A percentile compares a stretch with the other conserved stretches of the same genome.
Evolutionary conservation across 139 green algal species (phyloP).

Genomic region (Volvox reticuliferus): DNA sequence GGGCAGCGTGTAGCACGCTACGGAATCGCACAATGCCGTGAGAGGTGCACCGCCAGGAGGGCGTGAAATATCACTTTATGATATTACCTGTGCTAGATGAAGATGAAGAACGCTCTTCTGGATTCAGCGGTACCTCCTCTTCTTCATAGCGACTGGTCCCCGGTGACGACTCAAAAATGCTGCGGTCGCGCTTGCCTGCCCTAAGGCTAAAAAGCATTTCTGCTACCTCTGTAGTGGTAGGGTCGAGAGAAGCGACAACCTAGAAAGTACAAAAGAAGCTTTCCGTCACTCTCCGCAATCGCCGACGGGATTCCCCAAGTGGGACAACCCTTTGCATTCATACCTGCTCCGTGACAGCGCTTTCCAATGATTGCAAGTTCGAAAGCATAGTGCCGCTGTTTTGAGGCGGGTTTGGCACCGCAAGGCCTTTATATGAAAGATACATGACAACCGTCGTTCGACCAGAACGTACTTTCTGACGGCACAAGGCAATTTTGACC

Average conservation of each 20-base stretch:
- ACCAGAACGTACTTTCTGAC: too few species aligned
- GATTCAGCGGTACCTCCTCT: background rate
- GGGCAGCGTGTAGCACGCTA: background rate
- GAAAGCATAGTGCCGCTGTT: background rate
- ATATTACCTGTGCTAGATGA: background rate
- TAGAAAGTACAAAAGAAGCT: background rate
- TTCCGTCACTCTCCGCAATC: background rate
- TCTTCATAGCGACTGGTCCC: background rate
- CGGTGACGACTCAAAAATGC: background rate
- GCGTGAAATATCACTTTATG: background rate
- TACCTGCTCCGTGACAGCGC: background rate
- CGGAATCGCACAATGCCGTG: background rate
- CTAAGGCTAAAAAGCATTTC: slow-evolving; percentile 31
- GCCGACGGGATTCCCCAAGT: background rate
- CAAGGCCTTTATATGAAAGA: background rate
- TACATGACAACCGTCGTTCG: background rate
- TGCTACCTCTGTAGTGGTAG: background rate
- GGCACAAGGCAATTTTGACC: too few species aligned
- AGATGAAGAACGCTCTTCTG: slow-evolving; percentile 11
- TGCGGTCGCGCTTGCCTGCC: slow-evolving; percentile 1
- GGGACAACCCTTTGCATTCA: background rate
- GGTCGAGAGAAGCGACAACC: background rate
- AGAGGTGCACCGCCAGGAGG: background rate
- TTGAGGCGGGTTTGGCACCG: background rate
- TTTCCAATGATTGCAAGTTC: background rate